Base-by-base conservation (phyloP, 306 rosid species). In the Malus fusca region DNA sequence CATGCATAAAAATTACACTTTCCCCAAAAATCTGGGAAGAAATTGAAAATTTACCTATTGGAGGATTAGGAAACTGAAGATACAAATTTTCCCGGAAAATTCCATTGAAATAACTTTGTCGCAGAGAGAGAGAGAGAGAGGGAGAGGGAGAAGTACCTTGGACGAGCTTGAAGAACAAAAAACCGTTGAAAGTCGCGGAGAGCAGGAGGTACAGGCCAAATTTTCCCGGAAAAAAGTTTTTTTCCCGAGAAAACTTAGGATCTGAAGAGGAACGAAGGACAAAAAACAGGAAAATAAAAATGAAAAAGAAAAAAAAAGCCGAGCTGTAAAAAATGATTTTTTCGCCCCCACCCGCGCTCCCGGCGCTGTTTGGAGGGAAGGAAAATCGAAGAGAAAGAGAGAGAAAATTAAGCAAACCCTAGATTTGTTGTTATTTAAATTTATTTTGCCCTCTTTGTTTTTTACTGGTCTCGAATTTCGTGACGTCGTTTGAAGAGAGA, bases 351-450 rank as follows among this genome's bases (percentile, higher is more conserved):
- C 33, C 72, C 70, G 61, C 71, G 72, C 55, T 44, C 81, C 84
- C 82, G 81, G 82, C 81, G 80, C 74, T 61, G 90, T 82, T 84
- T 87, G 90, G 95, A 87, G 90, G 93, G 91, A 88, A 86, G 78
- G 80, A 85, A 82, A 78, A 86, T 71, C 75, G 69, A 78, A 69
- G 71, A 40, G 66, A 25, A 1, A 53, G 68, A 73, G 81, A 74
- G 67, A 62, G 74, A 56, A 51, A 55, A 48, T 75, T 43, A 71
- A 56, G 43, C 75, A 77, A 88, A 82, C 94, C 88, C 92, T 82
- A 88, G 43, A 62, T 61, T 66, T 43, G 42, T 14, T 46, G 8
- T 70, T 56, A 73, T 17, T 76, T 44, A 21, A 66, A 65, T 1
- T 5, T 0, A 21, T 15, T 28, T n/a, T 11, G 4, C 11, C 11